These are phyloP conservation scores for Solanum stenotomum DNA, from an alignment of 257 asterid species.

Conservation along the genomic window DNA sequence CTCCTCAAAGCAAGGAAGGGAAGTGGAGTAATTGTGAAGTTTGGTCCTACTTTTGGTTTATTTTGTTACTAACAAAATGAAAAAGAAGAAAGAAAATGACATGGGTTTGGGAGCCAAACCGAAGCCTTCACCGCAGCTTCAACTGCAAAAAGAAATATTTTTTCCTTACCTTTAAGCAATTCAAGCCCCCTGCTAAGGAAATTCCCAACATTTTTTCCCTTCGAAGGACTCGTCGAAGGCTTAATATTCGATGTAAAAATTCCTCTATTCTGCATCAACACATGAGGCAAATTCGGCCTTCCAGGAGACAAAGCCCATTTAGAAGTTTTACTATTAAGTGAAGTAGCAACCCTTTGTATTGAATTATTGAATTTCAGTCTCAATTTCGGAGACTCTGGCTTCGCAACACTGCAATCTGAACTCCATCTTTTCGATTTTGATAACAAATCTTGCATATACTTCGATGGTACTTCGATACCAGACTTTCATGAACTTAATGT, in stretches of 20 bases:
- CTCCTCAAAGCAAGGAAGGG: no score
- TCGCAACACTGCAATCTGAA: constrained; percentile 21
- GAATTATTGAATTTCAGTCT: constrained; percentile 11
- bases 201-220: constrained; percentile 40
- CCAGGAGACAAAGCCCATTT: constrained; percentile 30
- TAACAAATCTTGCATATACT: constrained; percentile 33
- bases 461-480: constrained; percentile 49
- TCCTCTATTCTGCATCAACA: constrained; percentile 16
- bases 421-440: constrained; percentile 45
- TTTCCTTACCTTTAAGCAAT: constrained; percentile 62
- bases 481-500: constrained; percentile 49
- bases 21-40: no score
- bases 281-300: constrained; percentile 19
- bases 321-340: background rate
- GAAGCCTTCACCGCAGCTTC: no score
- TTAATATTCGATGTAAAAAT: constrained; percentile 15
- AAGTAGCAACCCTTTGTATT: constrained; percentile 19
- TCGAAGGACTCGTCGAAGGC: constrained; percentile 21
- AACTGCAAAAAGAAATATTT: no score
- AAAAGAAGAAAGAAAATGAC: constrained; percentile 6
- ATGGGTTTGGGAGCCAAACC: no score
- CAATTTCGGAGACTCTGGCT: constrained; percentile 17
- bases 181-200: constrained; percentile 54
- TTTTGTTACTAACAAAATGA: no score
- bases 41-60: no score